These are phyloP conservation scores for Aspergillus intermedius DNA, from an alignment of 2,329 filamentous ascomycete genomes.

Conservation along the genomic window DNA sequence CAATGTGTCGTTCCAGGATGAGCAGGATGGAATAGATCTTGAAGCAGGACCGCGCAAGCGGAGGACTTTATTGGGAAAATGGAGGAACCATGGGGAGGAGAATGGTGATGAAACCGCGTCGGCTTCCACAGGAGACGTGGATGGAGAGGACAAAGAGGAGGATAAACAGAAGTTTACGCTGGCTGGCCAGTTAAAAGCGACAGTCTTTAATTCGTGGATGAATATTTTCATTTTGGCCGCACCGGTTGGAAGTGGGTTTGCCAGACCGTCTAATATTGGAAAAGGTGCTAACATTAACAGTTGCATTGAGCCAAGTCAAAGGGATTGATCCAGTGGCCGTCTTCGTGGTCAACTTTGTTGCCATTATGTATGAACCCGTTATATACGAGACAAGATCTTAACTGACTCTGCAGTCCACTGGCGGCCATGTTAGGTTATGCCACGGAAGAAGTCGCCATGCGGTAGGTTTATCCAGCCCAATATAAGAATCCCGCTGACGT, in stretches of 20 bases:
- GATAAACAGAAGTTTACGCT: slow-evolving; percentile 32
- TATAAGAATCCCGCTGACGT: not conserved
- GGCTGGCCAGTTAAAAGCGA: slow-evolving; percentile 50
- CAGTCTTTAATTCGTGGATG: slow-evolving; percentile 76
- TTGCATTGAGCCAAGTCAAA: slow-evolving; percentile 61
- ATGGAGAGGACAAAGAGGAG: not conserved
- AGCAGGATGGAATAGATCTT: slow-evolving; percentile 6
- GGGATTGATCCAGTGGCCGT: slow-evolving; percentile 55
- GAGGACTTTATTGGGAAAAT: slow-evolving; percentile 16
- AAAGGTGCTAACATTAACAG: slow-evolving; percentile 17
- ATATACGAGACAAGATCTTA: not conserved
- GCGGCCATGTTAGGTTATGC: slow-evolving; percentile 81
- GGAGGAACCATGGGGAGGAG: slow-evolving; percentile 8
- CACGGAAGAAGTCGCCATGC: slow-evolving; percentile 75
- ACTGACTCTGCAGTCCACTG: slow-evolving; percentile 48
- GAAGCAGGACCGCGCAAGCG: slow-evolving; percentile 20
- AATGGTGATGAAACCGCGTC: slow-evolving; percentile 3
- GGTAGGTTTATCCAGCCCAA: slow-evolving; percentile 33
- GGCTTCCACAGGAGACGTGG: not conserved
- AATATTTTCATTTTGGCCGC: slow-evolving; percentile 74
- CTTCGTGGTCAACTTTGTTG: slow-evolving; percentile 89
- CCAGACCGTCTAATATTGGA: not conserved
- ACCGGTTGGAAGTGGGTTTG: slow-evolving; percentile 58
- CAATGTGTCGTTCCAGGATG: slow-evolving; percentile 18
- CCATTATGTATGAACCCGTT: slow-evolving; percentile 56